These are phyloP conservation scores for Rostrohypoxylon terebratum DNA, from an alignment of 495 filamentous ascomycete species.

Conservation along the genomic window DNA sequence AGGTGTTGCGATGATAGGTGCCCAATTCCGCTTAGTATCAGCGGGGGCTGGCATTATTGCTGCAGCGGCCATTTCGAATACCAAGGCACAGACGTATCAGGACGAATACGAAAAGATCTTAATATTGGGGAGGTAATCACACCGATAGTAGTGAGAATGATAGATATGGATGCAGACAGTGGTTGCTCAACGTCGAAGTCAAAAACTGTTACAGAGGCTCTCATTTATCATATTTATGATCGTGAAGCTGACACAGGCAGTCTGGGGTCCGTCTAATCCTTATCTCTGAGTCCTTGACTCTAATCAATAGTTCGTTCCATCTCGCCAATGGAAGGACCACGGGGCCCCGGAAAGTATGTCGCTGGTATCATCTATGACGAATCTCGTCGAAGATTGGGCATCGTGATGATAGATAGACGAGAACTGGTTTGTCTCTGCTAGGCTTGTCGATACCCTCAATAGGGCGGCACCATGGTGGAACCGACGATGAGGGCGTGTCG, in stretches of 20 bases:
- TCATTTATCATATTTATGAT: conserved; percentile 47
- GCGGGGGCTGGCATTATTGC: conserved; percentile 29
- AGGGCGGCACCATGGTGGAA: conserved; percentile 42
- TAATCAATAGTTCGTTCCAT: conserved; percentile 25
- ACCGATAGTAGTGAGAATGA: background rate
- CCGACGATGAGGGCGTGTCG: conserved; percentile 32
- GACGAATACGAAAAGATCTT: conserved; percentile 5
- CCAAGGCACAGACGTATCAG: conserved; percentile 8
- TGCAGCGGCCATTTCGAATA: conserved; percentile 40
- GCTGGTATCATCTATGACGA: conserved; percentile 38
- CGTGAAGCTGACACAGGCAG: conserved; percentile 25
- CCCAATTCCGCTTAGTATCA: conserved; percentile 29
- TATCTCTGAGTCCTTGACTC: conserved; percentile 31
- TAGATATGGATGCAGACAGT: background rate
- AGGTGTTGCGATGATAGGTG: conserved; percentile 44
- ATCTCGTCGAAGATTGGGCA: conserved; percentile 35
- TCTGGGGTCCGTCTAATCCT: conserved; percentile 17
- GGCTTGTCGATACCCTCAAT: conserved; percentile 22
- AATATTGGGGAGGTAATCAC: conserved; percentile 1
- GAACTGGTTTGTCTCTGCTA: conserved; percentile 28
- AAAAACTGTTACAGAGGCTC: conserved; percentile 1
- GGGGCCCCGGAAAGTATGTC: conserved; percentile 28
- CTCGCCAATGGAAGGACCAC: conserved; percentile 36
- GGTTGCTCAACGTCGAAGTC: conserved; percentile 8
- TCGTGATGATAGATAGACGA: conserved; percentile 42